phyloP scores from a whole-genome alignment of 371 early-diverging fungal species.

The Actinomortierella wolfii region DNA sequence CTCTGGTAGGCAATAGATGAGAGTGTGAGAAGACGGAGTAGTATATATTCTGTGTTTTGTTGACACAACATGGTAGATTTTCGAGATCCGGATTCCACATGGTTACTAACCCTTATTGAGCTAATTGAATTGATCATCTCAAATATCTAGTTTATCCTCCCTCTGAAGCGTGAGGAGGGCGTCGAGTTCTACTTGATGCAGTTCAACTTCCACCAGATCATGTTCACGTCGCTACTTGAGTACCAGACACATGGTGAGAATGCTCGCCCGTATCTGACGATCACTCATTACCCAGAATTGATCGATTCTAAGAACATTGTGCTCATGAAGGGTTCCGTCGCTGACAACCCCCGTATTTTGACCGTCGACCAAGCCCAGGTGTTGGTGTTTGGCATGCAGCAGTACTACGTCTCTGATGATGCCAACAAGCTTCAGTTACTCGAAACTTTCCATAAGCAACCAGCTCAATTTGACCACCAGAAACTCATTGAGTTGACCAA shows the following conservation, averaged over 20 bases:
- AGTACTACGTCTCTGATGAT: constrained; percentile 86
- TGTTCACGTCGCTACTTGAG: constrained; percentile 89
- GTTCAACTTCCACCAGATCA: constrained; percentile 79
- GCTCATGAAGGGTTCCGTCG: constrained; percentile 88
- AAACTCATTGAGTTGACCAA: constrained; percentile 70
- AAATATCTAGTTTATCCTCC: constrained; percentile 91
- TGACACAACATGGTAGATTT: background rate
- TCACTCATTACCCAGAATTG: constrained; percentile 91
- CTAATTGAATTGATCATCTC: too few relatives aligned
- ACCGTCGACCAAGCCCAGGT: constrained; percentile 80
- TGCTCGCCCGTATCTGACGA: constrained; percentile 83
- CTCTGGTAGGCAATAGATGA: constrained; percentile 70
- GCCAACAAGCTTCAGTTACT: constrained; percentile 69
- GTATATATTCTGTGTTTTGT: constrained; percentile 3
- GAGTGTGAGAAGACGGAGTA: too few relatives aligned
- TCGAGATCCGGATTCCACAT: background rate
- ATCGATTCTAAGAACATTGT: constrained; percentile 80
- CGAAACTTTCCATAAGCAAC: constrained; percentile 78
- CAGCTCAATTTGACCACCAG: constrained; percentile 78
- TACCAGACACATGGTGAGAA: constrained; percentile 84
- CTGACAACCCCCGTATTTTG: constrained; percentile 59
- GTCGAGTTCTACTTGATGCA: constrained; percentile 90
- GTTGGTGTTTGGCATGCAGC: constrained; percentile 82
- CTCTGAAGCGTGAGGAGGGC: constrained; percentile 83
- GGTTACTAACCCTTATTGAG: too few relatives aligned